These are phyloP conservation scores for Haplosporangium sp. DNA, from an alignment of 371 early-diverging fungal species.

Conservation along the genomic window DNA sequence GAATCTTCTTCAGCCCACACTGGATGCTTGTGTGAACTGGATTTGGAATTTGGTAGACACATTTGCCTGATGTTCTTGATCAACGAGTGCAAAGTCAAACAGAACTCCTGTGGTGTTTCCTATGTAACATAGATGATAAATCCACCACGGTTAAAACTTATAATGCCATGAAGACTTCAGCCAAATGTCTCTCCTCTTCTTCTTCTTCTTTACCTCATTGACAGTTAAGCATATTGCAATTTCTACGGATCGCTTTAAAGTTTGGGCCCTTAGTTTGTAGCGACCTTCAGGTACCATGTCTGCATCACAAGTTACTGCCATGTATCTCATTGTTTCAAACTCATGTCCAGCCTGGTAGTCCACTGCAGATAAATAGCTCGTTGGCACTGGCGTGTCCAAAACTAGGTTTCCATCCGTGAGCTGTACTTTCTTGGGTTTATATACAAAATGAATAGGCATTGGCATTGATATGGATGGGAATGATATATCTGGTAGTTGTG, in stretches of 20 bases:
- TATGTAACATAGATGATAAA: slow-evolving; percentile 19
- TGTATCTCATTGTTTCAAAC: slow-evolving; percentile 82
- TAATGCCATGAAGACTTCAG: too few species aligned
- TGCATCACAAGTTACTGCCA: slow-evolving; percentile 82
- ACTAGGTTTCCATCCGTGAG: slow-evolving; percentile 79
- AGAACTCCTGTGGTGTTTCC: slow-evolving; percentile 89
- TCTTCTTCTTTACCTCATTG: slow-evolving; percentile 79
- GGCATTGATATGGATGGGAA: slow-evolving; percentile 53
- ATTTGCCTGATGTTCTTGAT: slow-evolving; percentile 82
- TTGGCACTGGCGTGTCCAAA: slow-evolving; percentile 78
- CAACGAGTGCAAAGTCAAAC: slow-evolving; percentile 84
- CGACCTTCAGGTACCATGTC: slow-evolving; percentile 77
- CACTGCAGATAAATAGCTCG: slow-evolving; percentile 67
- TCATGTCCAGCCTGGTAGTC: slow-evolving; percentile 68
- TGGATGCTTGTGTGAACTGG: slow-evolving; percentile 82
- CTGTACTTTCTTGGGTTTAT: slow-evolving; percentile 66
- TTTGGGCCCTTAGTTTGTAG: slow-evolving; percentile 84
- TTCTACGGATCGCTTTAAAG: slow-evolving; percentile 77
- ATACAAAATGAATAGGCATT: slow-evolving; percentile 45
- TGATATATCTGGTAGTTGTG: slow-evolving; percentile 30
- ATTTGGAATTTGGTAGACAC: slow-evolving; percentile 60
- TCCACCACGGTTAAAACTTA: neutral
- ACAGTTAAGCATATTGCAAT: slow-evolving; percentile 90
- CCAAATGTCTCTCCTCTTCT: neutral
- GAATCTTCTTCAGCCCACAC: slow-evolving; percentile 84